Evolutionary conservation across 2,329 filamentous ascomycete genomes (phyloP), one percentile per base, ranked within the genome.

Genomic region (Venturiaceae sp.): DNA sequence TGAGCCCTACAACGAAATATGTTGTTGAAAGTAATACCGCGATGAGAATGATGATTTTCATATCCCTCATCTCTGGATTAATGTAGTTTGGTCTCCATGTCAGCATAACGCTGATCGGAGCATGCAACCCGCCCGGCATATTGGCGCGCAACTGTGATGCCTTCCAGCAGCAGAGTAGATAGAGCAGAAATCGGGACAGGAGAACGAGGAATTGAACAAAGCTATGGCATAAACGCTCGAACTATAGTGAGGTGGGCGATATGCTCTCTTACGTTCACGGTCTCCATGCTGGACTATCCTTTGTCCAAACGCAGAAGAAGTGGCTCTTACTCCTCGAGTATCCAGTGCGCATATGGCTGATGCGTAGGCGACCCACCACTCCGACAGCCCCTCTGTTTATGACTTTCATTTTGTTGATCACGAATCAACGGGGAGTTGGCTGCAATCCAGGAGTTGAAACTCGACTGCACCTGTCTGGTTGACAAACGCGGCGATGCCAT

Each of bases 11-110:
- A 32, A 65, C 55, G 14, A 53, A 21, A 34, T 55, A 56, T 5
- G 62, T 63, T n/a, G 62, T 28, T 7, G 59, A 39, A 21, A 60
- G 59, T 8, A 64, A 57, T 2, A 60, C 44, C 3, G 26, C 44
- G 16, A 23, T 7, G 11, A 59, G 19, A n/a, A 60, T 33, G 14
- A 59, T 19, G 14, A 60, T 30, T 1, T 23, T 32, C 28, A 21
- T 34, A 16, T 44, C 58, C 19, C 41, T 9, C 19, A 32, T 58
- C 28, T 36, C 44, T 8, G 58, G 58, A 37, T 53, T 23, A 13
- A 34, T 9, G 23, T 53, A 53, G 23, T 53, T 37, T 14, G 54
- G 36, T 53, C 32, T 37, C 30, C 32, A 53, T 32, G 30, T 53
- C 30, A 53, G 52, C 32, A 53, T 6, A 11, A 53, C 52, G 19